Base-by-base conservation (phyloP, 1,284 basidiomycete genomes). In the Stygiomarasmius scandens region DNA sequence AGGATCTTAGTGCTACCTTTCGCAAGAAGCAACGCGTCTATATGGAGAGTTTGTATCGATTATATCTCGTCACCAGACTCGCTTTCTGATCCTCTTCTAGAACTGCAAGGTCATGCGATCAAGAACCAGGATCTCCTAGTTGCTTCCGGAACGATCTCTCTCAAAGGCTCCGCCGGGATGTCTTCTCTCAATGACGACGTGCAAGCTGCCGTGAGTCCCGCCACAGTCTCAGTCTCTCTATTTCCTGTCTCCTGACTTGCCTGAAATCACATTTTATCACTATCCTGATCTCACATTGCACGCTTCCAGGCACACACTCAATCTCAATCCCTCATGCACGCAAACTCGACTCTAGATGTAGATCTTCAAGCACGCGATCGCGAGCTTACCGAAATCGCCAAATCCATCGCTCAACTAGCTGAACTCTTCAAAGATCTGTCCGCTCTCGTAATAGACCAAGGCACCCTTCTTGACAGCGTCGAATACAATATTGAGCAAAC, bases 401-500 rank as follows among this genome's bases (percentile, higher is more conserved):
- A 91, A 63, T 95, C 92, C 12, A 99, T 99, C 65, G 84, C 90
- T 34, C 86, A 89, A 49, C 82, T 99, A 22, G 96, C 96, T 1
- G 95, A 96, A 67, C 84, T 99, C 45, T 99, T 99, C 81, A 93
- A 96, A 66, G 97, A 99, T 69, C 80, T 99, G 41, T 91, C 90
- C 22, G 85, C 83, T 41, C 84, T 99, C 59, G 95, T 99, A 56
- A 98, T 99, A 62, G 97, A 99, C 73, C 97, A 99, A 71, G 97
- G 97, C 11, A 98, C 96, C 9, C 83, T 99, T 54, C 81, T 99
- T 56, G 97, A 99, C 73, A 92, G 93, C 43, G 87, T 99, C 56
- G 97, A 99, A 74, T 99, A 95, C 75, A 99, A 99, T 70, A 93
- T 99, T 56, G 95, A 98, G 71, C 89, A 92, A 71, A 95, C 96